Evolutionary conservation across 2,329 filamentous ascomycete species (phyloP), one percentile per base, ranked within the genome.

Genomic region (Ascochyta lentis): DNA sequence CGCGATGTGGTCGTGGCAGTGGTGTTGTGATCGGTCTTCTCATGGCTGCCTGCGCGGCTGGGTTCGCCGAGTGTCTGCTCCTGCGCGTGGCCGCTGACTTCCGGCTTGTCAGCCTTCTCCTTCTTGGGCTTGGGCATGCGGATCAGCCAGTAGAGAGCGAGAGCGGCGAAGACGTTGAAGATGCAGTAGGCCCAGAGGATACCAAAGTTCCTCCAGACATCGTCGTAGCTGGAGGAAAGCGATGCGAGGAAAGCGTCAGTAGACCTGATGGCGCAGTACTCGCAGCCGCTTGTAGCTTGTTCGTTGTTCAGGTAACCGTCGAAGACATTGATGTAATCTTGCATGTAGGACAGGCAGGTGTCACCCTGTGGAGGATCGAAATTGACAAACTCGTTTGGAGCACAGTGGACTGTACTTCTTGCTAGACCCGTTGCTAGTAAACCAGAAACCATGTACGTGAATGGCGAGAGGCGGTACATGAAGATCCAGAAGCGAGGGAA

Each of bases 401-500:
- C 64, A 52, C 81, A 87, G 26, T 5, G 76, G 77, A 0, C 64
- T 68, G 3, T 76, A 71, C 1, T 86, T 67, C 60, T 72, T 64
- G 1, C 74, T 4, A 96, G 77, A 1, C 84, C 89, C 0, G 84
- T 84, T 0, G 70, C 62, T 0, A 76, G 66, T 38, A 79, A 74
- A 1, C 73, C 74, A 6, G 49, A 67, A 13, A 79, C 66, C 79
- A 81, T 83, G 72, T 90, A 90, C 0, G 86, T 89, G 56, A 89
- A 86, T 0, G 87, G 87, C 0, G 82, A 85, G 15, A 86, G 77
- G n/a, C 84, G 81, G 73, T 90, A 89, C 88, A 91, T 90, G 77
- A 90, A 91, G 59, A 85, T 86, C 89, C 89, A 92, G 77, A 91
- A 91, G 1, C 84, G 80, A 0, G 89, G 88, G 2, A 91, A 78